These are phyloP conservation scores for Botrytis fragariae DNA, from an alignment of 2,329 filamentous ascomycete species.

Conservation along the genomic window DNA sequence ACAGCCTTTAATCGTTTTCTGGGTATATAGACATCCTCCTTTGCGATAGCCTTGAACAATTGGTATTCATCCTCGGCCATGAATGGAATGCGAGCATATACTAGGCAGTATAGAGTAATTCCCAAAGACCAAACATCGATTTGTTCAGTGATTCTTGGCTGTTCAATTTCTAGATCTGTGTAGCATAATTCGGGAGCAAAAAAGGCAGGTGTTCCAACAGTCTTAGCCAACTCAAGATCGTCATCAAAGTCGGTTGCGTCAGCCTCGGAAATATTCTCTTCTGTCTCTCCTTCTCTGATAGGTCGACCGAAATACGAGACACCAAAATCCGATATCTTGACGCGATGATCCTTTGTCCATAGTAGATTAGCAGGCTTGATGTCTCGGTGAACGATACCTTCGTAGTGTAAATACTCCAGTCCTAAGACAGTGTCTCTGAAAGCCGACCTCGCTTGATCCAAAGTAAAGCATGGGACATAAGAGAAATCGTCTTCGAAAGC, in stretches of 20 bases:
- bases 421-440: slow-evolving; percentile 93
- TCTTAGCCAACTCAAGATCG: slow-evolving; percentile 95
- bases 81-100: slow-evolving; percentile 92
- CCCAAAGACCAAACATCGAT: slow-evolving; percentile 98
- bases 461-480: slow-evolving; percentile 89
- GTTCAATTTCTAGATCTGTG: slow-evolving; percentile 68
- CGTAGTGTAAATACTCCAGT: slow-evolving; percentile 87
- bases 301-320: slow-evolving; percentile 95
- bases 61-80: slow-evolving; percentile 87
- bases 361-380: slow-evolving; percentile 90
- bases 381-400: slow-evolving; percentile 79
- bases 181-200: slow-evolving; percentile 96
- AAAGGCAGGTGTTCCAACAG: slow-evolving; percentile 94
- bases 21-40: slow-evolving; percentile 88
- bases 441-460: slow-evolving; percentile 75
- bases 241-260: slow-evolving; percentile 88
- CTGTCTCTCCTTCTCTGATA: slow-evolving; percentile 76
- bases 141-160: slow-evolving; percentile 80
- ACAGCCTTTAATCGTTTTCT: slow-evolving; percentile 75
- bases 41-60: slow-evolving; percentile 88
- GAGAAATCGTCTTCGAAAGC: slow-evolving; percentile 82
- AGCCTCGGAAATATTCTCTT: slow-evolving; percentile 71
- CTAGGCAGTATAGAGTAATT: slow-evolving; percentile 91
- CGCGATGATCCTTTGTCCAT: slow-evolving; percentile 77
- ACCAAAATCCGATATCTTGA: slow-evolving; percentile 98